A percentile compares a stretch with the other conserved stretches of the same genome.
Conservation (phyloP, 768 basidiomycete species). For the Auriscalpium orientale region DNA sequence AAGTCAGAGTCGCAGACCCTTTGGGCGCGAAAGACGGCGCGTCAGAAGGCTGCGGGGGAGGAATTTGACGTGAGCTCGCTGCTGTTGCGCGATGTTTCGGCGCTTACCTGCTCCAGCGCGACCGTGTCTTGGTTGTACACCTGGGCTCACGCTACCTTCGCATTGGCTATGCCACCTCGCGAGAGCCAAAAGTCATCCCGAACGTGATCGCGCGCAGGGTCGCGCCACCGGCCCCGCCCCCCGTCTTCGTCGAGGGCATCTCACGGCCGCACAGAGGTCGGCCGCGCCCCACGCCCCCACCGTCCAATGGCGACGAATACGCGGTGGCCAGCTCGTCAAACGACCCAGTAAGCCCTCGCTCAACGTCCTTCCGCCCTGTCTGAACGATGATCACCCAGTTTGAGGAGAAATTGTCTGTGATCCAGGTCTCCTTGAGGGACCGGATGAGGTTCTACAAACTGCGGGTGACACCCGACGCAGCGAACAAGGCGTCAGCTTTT, state of each 20-base stretch:
- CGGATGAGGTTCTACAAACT: slow-evolving; percentile 85
- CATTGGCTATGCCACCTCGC: slow-evolving; percentile 72
- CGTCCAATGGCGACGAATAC: slow-evolving; percentile 42
- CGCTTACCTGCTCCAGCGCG: slow-evolving; percentile 22
- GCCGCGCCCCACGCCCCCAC: slow-evolving; percentile 16
- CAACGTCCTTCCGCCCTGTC: not conserved
- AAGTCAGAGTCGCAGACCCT: slow-evolving; percentile 68
- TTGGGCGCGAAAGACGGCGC: slow-evolving; percentile 62
- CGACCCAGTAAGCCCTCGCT: slow-evolving; percentile 42
- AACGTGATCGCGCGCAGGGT: slow-evolving; percentile 68
- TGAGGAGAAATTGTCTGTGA: slow-evolving; percentile 65
- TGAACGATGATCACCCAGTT: slow-evolving; percentile 37
- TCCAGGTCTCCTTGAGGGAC: slow-evolving; percentile 66
- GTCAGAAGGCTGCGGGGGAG: slow-evolving; percentile 12
- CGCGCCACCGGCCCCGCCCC: slow-evolving; percentile 35
- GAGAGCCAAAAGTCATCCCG: slow-evolving; percentile 59
- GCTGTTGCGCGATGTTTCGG: not conserved
- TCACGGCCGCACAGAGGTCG: slow-evolving; percentile 43
- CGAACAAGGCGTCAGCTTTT: slow-evolving; percentile 63
- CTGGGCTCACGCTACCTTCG: slow-evolving; percentile 69
- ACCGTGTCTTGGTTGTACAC: slow-evolving; percentile 69
- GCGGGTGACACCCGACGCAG: slow-evolving; percentile 63
- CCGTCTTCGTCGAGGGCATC: slow-evolving; percentile 42
- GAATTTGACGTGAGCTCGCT: not conserved
- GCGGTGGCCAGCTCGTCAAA: slow-evolving; percentile 39